These are phyloP conservation scores for Zychaea mexicana DNA, from an alignment of 371 early-diverging fungal genomes.

Conservation along the genomic window DNA sequence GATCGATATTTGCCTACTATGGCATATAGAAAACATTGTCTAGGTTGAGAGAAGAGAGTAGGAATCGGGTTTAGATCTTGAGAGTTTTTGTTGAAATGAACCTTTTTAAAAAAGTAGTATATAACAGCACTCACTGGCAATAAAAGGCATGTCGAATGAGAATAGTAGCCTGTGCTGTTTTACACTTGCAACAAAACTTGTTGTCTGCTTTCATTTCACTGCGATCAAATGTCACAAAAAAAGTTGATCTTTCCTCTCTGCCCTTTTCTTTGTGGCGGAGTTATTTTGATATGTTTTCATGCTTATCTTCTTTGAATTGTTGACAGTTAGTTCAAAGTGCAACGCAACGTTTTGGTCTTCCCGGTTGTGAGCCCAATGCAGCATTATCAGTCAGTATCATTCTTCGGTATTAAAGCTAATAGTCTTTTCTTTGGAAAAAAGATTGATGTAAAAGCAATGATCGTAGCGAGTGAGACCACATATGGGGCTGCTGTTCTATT, in stretches of 20 bases:
- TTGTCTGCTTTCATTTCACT: neutral
- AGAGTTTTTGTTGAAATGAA: neutral
- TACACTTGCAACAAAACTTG: constrained; percentile 76
- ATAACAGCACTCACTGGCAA: constrained; percentile 63
- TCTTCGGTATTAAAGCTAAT: too few species aligned
- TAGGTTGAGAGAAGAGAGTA: constrained; percentile 16
- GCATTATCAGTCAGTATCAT: too few species aligned
- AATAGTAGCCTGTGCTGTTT: constrained; percentile 61
- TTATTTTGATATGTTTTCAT: too few species aligned
- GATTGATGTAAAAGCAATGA: too few species aligned
- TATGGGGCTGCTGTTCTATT: too few species aligned
- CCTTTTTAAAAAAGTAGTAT: neutral
- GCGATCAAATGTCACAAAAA: neutral
- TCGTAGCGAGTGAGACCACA: too few species aligned
- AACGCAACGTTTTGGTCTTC: too few species aligned
- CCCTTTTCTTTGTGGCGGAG: neutral
- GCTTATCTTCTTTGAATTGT: too few species aligned
- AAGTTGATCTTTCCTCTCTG: too few species aligned
- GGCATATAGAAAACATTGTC: constrained; percentile 65
- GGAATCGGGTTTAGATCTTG: neutral
- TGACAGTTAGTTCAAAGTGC: too few species aligned
- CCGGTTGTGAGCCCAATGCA: too few species aligned
- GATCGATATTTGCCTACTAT: constrained; percentile 71
- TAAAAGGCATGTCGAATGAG: constrained; percentile 73
- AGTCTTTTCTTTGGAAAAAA: too few species aligned